Conservation (phyloP, 208 protist species). For the Zelonia costaricensis region DNA sequence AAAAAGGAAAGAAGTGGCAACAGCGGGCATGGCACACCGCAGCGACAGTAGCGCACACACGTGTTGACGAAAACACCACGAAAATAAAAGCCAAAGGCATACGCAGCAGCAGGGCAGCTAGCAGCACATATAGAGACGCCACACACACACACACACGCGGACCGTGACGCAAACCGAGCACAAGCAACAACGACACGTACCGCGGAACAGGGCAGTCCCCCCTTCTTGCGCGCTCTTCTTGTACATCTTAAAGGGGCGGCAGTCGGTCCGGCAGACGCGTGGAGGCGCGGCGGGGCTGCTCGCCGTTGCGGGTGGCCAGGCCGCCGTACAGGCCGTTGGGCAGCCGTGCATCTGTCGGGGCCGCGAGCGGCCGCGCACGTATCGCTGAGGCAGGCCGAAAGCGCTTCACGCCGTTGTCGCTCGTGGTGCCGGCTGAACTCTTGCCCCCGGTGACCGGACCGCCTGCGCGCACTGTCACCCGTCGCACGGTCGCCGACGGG, state of each 20-base stretch:
- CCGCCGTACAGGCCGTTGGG: neutral
- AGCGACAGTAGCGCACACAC: neutral
- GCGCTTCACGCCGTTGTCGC: neutral
- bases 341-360: neutral
- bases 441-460: too few species aligned
- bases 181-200: too few species aligned
- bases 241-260: constrained; percentile 20
- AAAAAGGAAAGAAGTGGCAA: neutral
- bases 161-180: too few species aligned
- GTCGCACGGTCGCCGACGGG: constrained; percentile 23
- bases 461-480: constrained; percentile 13
- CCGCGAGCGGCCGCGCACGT: neutral
- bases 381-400: constrained; percentile 2
- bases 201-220: too few species aligned
- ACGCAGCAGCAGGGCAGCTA: neutral
- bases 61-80: neutral
- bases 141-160: too few species aligned
- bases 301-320: neutral
- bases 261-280: constrained; percentile 9
- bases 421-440: neutral
- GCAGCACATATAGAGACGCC: too few species aligned
- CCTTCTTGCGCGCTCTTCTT: too few species aligned
- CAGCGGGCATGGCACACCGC: neutral
- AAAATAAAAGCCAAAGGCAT: neutral
- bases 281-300: neutral